Conservation (phyloP, 805 yeast species). For the Pichia californica region DNA sequence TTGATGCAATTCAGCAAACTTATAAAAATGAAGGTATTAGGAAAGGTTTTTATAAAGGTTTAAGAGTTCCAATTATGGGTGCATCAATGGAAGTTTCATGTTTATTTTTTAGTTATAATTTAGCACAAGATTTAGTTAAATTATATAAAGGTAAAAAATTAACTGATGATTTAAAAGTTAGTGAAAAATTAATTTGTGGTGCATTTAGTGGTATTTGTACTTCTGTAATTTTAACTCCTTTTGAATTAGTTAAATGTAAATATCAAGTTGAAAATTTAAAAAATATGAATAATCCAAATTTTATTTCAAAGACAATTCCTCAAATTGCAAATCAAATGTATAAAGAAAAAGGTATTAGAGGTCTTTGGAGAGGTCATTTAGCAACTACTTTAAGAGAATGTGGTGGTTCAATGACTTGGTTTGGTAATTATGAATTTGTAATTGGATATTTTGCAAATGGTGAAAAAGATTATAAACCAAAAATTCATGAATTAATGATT, state of each 20-base stretch:
- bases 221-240: constrained; percentile 79
- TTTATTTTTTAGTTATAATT: constrained; percentile 60
- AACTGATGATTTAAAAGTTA: constrained; percentile 18
- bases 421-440: constrained; percentile 73
- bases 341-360: constrained; percentile 47
- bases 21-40: constrained; percentile 60
- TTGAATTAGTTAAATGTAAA: constrained; percentile 85
- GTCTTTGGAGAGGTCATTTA: constrained; percentile 83
- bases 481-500: constrained; percentile 48
- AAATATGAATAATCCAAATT: constrained; percentile 10
- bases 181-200: constrained; percentile 52
- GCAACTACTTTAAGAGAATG: constrained; percentile 79
- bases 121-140: constrained; percentile 35
- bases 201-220: constrained; percentile 79
- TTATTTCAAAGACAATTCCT: constrained; percentile 23
- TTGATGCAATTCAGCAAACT: constrained; percentile 60
- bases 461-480: constrained; percentile 22
- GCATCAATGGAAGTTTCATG: constrained; percentile 88
- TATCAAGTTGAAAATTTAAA: constrained; percentile 60
- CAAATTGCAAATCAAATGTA: constrained; percentile 38
- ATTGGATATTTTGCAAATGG: constrained; percentile 28
- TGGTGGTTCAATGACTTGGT: constrained; percentile 92
- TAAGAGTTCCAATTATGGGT: constrained; percentile 77
- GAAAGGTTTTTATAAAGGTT: constrained; percentile 70
- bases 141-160: constrained; percentile 17